A percentile compares a stretch with the other conserved stretches of the same genome.
Conservation (phyloP, 2,329 filamentous ascomycete genomes). For the Claviceps humidiphila region DNA sequence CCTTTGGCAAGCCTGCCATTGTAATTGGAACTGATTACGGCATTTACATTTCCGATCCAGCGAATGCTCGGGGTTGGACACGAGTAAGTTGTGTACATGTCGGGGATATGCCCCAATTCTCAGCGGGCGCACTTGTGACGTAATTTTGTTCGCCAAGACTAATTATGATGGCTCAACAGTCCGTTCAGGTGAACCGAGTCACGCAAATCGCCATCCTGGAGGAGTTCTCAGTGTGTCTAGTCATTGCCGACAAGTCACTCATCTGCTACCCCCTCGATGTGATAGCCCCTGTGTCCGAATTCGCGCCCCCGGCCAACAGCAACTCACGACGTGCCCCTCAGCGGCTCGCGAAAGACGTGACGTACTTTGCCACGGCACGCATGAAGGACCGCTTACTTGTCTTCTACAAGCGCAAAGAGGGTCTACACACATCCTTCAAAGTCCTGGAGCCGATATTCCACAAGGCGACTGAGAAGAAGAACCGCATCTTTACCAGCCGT, state of each 20-base stretch:
- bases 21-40: conserved; percentile 93
- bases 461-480: conserved; percentile 75
- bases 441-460: conserved; percentile 93
- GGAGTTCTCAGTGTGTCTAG: conserved; percentile 83
- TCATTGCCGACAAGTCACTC: conserved; percentile 82
- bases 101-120: background rate
- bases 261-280: conserved; percentile 91
- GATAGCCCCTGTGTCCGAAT: conserved; percentile 51
- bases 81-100: conserved; percentile 45
- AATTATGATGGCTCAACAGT: conserved; percentile 30
- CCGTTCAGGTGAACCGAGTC: conserved; percentile 62
- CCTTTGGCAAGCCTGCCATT: conserved; percentile 73
- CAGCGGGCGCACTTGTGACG: background rate
- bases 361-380: conserved; percentile 87
- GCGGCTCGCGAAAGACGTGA: conserved; percentile 81
- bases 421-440: conserved; percentile 86
- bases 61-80: conserved; percentile 81
- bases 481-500: conserved; percentile 50
- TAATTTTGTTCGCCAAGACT: background rate
- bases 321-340: conserved; percentile 78
- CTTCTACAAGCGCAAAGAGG: conserved; percentile 95
- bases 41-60: conserved; percentile 77
- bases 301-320: conserved; percentile 50
- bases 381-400: conserved; percentile 96
- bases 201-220: conserved; percentile 92